Evolutionary conservation across 1,284 basidiomycete species (phyloP), one percentile per base, ranked within the genome.

Genomic region (Sutorius eximius): DNA sequence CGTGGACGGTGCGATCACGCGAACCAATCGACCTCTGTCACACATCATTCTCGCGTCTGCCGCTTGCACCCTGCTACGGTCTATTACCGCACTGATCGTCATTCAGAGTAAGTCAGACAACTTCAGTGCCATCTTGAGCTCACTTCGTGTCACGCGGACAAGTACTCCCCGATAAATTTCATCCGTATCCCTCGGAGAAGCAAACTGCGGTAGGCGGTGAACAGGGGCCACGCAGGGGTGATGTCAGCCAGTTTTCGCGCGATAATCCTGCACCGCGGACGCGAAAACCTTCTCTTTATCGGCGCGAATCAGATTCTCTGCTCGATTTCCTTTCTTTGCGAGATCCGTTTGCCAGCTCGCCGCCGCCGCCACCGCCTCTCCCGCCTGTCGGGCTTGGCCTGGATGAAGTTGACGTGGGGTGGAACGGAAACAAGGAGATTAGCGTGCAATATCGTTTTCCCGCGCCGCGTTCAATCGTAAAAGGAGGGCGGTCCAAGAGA

Each of bases 271-370:
- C 18, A 7, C 20, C 46, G 4, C 56, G 57, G 36, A 52, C 50
- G n/a, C 55, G 48, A 45, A 70, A 70, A 9, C 58, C 57, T 36
- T 59, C 64, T 3, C 38, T 69, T 43, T 57, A 62, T 22, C 55
- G 59, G 11, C 57, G 60, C 22, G 61, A 57, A 57, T 66, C 68
- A 34, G 70, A 70, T 57, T 66, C 68, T 30, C 24, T 64, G 0
- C 57, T 70, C 24, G 68, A 70, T 52, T 70, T 73, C 43, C 68
- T 72, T 52, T 72, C 70, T 15, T 52, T 70, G 55, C 68, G 67
- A 49, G 71, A 69, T 48, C 68, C 68, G 15, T 69, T 69, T 2
- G 68, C 68, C 16, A 72, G 71, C 24, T 66, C 56, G 0, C 68
- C 71, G 16, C 70, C 70, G 5, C 66, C 56, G 12, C 71, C 62